phyloP scores from a whole-genome alignment of 2,329 filamentous ascomycete genomes.

The Epichloe coenophiala region DNA sequence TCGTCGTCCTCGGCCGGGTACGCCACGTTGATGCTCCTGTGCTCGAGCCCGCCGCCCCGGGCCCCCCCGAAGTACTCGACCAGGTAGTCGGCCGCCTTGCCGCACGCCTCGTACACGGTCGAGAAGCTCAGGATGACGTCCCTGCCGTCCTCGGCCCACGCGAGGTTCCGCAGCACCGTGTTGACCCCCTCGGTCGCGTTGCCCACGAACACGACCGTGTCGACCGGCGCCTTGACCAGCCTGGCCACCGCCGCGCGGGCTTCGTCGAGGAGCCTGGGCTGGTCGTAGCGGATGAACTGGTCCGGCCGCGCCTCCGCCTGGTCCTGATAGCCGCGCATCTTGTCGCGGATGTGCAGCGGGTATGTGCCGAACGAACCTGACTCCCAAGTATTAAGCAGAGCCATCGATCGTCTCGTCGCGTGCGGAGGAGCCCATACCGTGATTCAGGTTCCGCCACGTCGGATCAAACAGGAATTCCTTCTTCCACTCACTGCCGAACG shows the following conservation, averaged over 20 bases:
- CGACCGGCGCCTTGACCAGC: conserved; percentile 50
- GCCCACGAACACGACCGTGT: conserved; percentile 60
- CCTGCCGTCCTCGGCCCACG: conserved; percentile 52
- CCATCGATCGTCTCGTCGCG: too few species aligned
- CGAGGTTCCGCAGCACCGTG: conserved; percentile 63
- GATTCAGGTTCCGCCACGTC: conserved; percentile 62
- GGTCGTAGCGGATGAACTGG: conserved; percentile 58
- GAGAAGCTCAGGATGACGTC: conserved; percentile 72
- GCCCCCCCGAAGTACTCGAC: conserved; percentile 44
- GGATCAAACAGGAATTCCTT: conserved; percentile 58
- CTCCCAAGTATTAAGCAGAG: too few species aligned
- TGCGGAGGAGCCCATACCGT: conserved; percentile 39
- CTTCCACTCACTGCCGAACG: conserved; percentile 29
- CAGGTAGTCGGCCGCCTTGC: conserved; percentile 57
- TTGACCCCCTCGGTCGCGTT: conserved; percentile 75
- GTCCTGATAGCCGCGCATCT: conserved; percentile 52
- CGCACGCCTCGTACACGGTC: conserved; percentile 67
- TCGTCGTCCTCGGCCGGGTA: conserved; percentile 61
- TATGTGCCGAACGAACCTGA: conserved; percentile 68
- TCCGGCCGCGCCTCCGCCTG: conserved; percentile 57
- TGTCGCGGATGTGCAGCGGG: conserved; percentile 46
- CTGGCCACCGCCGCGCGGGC: conserved; percentile 54
- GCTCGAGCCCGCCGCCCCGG: conserved; percentile 18
- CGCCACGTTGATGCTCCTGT: conserved; percentile 42
- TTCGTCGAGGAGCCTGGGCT: conserved; percentile 47